Evolutionary conservation across 2,329 filamentous ascomycete genomes (phyloP), one percentile per base, ranked within the genome.

Genomic region (Fusarium sp.): DNA sequence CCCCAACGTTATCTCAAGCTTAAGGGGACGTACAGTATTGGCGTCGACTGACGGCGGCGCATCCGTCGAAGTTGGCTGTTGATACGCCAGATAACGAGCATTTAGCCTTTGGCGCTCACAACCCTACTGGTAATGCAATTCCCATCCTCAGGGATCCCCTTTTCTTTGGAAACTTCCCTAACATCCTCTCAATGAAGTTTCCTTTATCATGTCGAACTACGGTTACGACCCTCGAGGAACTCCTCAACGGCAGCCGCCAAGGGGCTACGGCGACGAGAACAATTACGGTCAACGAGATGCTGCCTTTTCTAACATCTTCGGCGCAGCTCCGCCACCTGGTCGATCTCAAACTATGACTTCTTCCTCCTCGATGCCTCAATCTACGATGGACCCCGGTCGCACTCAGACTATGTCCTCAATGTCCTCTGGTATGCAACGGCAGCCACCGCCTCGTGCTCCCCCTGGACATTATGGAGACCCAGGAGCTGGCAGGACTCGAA

Each of bases 331-430:
- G 71, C 94, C 94, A 49, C 90, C 93, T 48, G 95, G 95, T 64
- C 92, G 96, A 80, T 97, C 95, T 63, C 95, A 98, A 79, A 98
- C 95, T 30, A 98, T 98, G 94, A 96, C 91, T 71, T 94, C 93
- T 60, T 94, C 93, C 59, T 91, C 94, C 71, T 87, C 91, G 44
- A 78, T 83, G 64, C 89, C 88, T 60, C 83, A 85, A 52, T 81
- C 84, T 76, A 84, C 85, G 80, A 83, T 83, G 76, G 77, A 85
- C 59, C 83, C 84, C 55, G 93, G 92, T 74, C 90, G 95, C 75
- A 93, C 94, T 50, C 91, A 93, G 73, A 97, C 94, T 65, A 93
- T 93, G 90, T 89, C 87, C 45, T 91, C 89, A 30, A 79, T 75
- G 67, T 79, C 80, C 57, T 83, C 82, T 50, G 78, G 76, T 65